A percentile compares a stretch with the other conserved stretches of the same genome.
Conservation (phyloP, 257 asterid species). For the Salvia hispanica region DNA sequence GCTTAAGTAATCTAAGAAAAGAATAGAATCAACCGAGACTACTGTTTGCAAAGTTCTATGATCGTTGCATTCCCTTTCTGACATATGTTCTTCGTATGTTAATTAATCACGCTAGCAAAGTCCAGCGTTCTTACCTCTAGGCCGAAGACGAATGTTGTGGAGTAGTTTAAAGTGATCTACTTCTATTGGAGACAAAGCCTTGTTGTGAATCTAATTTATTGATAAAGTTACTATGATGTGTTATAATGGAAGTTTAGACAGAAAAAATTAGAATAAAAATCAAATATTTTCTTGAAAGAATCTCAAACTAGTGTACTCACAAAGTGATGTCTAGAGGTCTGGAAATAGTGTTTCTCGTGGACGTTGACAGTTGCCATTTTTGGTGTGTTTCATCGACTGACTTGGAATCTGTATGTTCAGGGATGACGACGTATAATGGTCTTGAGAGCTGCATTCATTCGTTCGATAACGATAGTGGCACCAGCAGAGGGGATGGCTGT, state of each 20-base stretch:
- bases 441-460: conserved; percentile 77
- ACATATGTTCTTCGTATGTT: too few relatives aligned
- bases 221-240: neutral
- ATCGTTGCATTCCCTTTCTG: neutral
- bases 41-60: neutral
- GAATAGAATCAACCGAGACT: conserved; percentile 9
- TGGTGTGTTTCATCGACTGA: neutral
- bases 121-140: conserved; percentile 5
- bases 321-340: too few relatives aligned
- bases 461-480: conserved; percentile 63
- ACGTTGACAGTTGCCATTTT: neutral
- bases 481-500: conserved; percentile 73
- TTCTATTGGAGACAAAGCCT: too few relatives aligned
- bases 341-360: neutral
- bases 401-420: conserved; percentile 33
- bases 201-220: neutral
- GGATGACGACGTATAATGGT: conserved; percentile 80
- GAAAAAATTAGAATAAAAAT: neutral
- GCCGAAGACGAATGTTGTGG: neutral
- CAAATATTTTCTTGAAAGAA: neutral
- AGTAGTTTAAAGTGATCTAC: neutral
- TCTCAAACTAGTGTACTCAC: too few relatives aligned
- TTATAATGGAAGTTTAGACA: neutral
- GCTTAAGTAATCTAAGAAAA: neutral
- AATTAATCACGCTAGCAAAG: neutral